Conservation (phyloP, 306 rosid species). For the Lupinus albus region DNA sequence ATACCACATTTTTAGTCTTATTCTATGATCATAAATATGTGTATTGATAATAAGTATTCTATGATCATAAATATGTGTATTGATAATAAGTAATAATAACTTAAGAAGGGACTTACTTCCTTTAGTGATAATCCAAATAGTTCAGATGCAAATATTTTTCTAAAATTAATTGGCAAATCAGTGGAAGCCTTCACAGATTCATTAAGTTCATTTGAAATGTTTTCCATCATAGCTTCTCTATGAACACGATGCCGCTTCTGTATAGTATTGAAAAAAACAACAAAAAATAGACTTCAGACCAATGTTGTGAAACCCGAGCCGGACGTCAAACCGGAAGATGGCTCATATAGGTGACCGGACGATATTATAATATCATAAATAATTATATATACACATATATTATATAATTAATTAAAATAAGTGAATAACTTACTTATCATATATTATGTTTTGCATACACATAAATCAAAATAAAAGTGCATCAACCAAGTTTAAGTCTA, state of each 20-base stretch:
- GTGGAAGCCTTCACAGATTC: constrained; percentile 54
- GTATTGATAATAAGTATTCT: background rate
- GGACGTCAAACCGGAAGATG: too few species aligned
- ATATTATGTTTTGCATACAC: too few species aligned
- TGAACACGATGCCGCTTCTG: constrained; percentile 75
- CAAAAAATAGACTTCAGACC: too few species aligned
- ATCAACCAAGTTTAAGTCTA: too few species aligned
- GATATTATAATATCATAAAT: too few species aligned
- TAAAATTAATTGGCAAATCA: constrained; percentile 58
- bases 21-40: background rate
- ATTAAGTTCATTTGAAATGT: constrained; percentile 48
- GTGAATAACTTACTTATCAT: too few species aligned
- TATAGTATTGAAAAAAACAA: background rate
- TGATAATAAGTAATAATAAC: background rate
- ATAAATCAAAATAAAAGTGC: too few species aligned
- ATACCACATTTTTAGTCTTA: constrained; percentile 2
- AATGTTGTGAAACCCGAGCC: too few species aligned
- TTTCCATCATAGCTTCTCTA: constrained; percentile 68
- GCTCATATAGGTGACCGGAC: too few species aligned
- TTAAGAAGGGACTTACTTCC: constrained; percentile 59
- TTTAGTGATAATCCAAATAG: constrained; percentile 75
- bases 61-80: background rate
- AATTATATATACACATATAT: too few species aligned
- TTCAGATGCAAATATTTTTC: constrained; percentile 61
- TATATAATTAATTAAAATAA: too few species aligned